Base-by-base conservation (phyloP, 2,329 filamentous ascomycete genomes). In the Aspergillus sp. region DNA sequence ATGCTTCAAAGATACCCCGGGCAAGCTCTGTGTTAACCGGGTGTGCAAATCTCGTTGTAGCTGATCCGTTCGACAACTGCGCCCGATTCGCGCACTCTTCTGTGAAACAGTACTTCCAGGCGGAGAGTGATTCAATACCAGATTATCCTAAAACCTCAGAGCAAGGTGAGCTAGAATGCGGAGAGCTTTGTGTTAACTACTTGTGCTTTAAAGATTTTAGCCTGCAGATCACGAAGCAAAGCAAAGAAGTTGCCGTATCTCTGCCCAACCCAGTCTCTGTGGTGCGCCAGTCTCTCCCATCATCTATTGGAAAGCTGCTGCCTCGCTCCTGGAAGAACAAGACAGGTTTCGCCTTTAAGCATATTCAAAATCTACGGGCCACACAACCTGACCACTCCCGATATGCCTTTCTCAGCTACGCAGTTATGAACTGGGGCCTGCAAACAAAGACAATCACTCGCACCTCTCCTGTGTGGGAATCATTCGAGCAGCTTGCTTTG, bases 81-180 rank as follows among this genome's bases (percentile, higher is more conserved):
- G 61, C 64, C 10, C 63, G 63, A 12, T 69, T 69, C 50, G 65
- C 63, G 14, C 65, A 69, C 57, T 54, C 63, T 1, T 69, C 67
- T 1, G 58, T 68, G 14, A 62, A 62, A 22, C 49, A 61, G 49
- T 68, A 65, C 53, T 56, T 69, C 12, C 20, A 60, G 36, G 65
- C 63, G 10, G 16, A 58, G 58, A 39, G 1, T 32, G 16, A 18
- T 5, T 10, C 6, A 20, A n/a, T 46, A n/a, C 56, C 45, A 50
- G 45, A 39, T 4, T 65, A 59, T 51, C 58, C 58, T 29, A 29
- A 29, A 12, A 29, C 14, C 26, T 22, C 46, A 26, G 20, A 39
- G 2, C 49, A 63, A 18, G 65, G 64, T 6, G 50, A 58, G 10
- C 55, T 63, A 0, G 54, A 63, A 26, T 69, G 64, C 18, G 65